phyloP scores from a whole-genome alignment of 2,329 filamentous ascomycete genomes.

The Aspergillus sclerotialis region DNA sequence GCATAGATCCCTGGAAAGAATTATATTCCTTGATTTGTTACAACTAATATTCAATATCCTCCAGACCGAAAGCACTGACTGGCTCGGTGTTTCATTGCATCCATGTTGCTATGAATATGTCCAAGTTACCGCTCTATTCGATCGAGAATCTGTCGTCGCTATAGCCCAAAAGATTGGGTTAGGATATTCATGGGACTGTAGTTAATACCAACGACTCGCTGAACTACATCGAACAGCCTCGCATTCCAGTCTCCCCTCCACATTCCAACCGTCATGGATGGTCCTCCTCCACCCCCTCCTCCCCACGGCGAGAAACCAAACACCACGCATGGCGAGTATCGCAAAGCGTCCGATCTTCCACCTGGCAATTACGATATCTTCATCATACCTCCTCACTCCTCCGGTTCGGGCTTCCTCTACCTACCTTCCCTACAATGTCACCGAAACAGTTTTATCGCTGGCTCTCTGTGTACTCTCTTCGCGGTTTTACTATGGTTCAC shows the following conservation, averaged over 20 bases:
- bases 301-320: slow-evolving; percentile 77
- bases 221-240: background rate
- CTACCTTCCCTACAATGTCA: slow-evolving; percentile 83
- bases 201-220: background rate
- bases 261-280: slow-evolving; percentile 23
- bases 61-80: slow-evolving; percentile 14
- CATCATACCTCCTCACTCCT: slow-evolving; percentile 85
- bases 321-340: slow-evolving; percentile 48
- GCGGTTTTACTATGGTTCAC: slow-evolving; percentile 65
- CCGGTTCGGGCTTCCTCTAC: slow-evolving; percentile 85
- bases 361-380: slow-evolving; percentile 95
- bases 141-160: background rate
- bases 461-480: slow-evolving; percentile 69
- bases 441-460: slow-evolving; percentile 84
- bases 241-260: background rate
- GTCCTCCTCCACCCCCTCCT: slow-evolving; percentile 61
- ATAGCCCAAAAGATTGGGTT: background rate
- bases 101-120: slow-evolving; percentile 14
- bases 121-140: slow-evolving; percentile 1
- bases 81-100: slow-evolving; percentile 10
- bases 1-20: too few relatives aligned
- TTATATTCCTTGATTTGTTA: too few relatives aligned
- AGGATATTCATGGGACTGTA: too few relatives aligned
- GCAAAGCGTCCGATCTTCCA: slow-evolving; percentile 56
- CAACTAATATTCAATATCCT: too few relatives aligned